A percentile compares a stretch with the other conserved stretches of the same genome.
Conservation (phyloP, 1,284 basidiomycete genomes). For the Somion occarium region DNA sequence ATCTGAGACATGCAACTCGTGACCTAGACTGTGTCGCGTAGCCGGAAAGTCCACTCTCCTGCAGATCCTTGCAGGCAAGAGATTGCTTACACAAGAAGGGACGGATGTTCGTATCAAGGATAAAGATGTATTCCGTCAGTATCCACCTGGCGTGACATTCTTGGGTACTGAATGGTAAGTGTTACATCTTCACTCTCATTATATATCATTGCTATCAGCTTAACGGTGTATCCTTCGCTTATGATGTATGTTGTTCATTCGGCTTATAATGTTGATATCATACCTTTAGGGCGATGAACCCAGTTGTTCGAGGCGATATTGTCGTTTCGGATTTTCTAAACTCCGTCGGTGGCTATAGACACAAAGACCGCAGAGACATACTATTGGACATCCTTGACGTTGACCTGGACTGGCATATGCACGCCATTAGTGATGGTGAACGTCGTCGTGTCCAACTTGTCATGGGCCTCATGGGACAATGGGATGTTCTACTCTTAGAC, state of each 20-base stretch:
- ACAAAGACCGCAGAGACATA: slow-evolving; percentile 84
- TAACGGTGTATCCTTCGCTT: too few relatives aligned
- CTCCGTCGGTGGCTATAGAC: slow-evolving; percentile 92
- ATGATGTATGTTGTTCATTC: too few relatives aligned
- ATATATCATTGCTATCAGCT: too few relatives aligned
- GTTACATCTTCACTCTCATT: background rate
- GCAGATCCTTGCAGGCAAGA: slow-evolving; percentile 92
- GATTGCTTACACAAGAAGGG: slow-evolving; percentile 57
- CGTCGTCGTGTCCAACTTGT: slow-evolving; percentile 91
- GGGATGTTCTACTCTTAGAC: slow-evolving; percentile 91
- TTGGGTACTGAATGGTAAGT: slow-evolving; percentile 87
- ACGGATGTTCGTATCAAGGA: slow-evolving; percentile 73
- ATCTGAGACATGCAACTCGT: background rate
- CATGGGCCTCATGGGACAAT: slow-evolving; percentile 95
- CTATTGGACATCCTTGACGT: slow-evolving; percentile 93
- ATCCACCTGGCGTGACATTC: slow-evolving; percentile 77
- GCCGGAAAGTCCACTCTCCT: slow-evolving; percentile 96
- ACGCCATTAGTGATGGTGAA: slow-evolving; percentile 94
- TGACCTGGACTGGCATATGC: slow-evolving; percentile 92
- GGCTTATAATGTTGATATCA: too few relatives aligned
- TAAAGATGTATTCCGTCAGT: slow-evolving; percentile 79
- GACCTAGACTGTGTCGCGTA: slow-evolving; percentile 22
- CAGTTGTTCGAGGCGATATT: slow-evolving; percentile 91
- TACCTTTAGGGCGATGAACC: slow-evolving; percentile 87
- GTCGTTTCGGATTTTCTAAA: slow-evolving; percentile 88